Base-by-base conservation (phyloP, 352 stramenopile species). In the Pythium rishiriense region DNA sequence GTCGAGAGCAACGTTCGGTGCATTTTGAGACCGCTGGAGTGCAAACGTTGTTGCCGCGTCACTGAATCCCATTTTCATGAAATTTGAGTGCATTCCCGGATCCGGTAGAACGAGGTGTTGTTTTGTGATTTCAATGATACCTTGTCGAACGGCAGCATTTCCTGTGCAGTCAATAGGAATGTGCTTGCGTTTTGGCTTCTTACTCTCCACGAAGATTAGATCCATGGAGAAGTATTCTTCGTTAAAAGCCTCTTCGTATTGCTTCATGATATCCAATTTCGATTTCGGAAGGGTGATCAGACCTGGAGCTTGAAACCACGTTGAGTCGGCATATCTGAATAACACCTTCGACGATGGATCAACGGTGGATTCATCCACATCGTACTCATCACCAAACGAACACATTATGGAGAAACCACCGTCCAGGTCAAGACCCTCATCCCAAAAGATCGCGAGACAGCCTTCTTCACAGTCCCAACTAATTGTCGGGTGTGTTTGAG, bases 381-480 rank as follows among this genome's bases (percentile, higher is more conserved):
- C 81, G 43, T 92, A 90, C 22, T 85, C 81, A 33, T 92, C 87
- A 51, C 81, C 85, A 62, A 94, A 93, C 0, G 87, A 95, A 49
- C 84, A 93, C 45, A 95, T 64, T 51, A 95, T 85, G 19, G 85
- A 92, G 43, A 95, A 93, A 14, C 85, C 87, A 37, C 87, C 85
- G 51, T 93, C 81, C 55, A 95, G 50, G 33, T 89, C 74, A 12
- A 95, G 60, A 19, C 84, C 86, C 24, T 78, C 81, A 54, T 94
- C 84, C 86, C 86, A 94, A 4, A 91, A 54, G 42, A 94, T 87
- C 4, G 81, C 79, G 29, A 94, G 79, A 49, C 86, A 94, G 9
- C 84, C 86, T 22, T 93, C 86, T 52, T 93, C 81, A 8, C 78
- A 75, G 35, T 90, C 88, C 86, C 86, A 94, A 21, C 93, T 83